Evolutionary conservation across 768 basidiomycete genomes (phyloP).

Genomic region (Phanerochaete carnosa): DNA sequence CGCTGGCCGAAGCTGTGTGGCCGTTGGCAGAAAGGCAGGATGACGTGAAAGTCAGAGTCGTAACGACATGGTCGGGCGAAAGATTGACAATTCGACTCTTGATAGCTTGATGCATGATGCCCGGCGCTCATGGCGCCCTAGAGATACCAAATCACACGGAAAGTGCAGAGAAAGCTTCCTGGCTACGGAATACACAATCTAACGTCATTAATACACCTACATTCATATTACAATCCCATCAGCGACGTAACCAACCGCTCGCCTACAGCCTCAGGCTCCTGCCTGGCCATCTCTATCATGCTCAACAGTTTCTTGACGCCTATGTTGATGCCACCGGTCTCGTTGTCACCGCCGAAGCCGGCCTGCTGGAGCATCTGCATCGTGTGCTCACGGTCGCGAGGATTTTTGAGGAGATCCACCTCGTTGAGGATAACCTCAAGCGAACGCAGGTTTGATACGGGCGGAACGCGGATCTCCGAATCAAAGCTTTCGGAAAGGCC

Average conservation of each 20-base stretch:
- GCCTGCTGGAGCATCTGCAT: slow-evolving; percentile 69
- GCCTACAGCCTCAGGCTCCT: slow-evolving; percentile 84
- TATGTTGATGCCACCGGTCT: slow-evolving; percentile 58
- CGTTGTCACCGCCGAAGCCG: slow-evolving; percentile 56
- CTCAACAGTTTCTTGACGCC: slow-evolving; percentile 94
- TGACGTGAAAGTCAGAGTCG: not conserved
- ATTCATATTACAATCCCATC: slow-evolving; percentile 41
- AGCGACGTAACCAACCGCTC: slow-evolving; percentile 64
- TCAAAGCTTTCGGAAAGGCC: slow-evolving; percentile 90
- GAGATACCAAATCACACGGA: not conserved
- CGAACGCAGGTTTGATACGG: slow-evolving; percentile 66
- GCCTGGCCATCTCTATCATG: slow-evolving; percentile 93
- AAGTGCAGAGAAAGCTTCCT: not conserved
- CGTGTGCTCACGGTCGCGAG: slow-evolving; percentile 52
- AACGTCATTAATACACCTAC: not conserved
- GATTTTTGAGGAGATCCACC: slow-evolving; percentile 67
- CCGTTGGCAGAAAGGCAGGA: not conserved
- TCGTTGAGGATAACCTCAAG: slow-evolving; percentile 79
- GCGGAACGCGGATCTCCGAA: slow-evolving; percentile 79
- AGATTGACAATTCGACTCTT: not conserved
- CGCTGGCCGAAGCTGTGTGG: not conserved
- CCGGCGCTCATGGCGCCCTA: not conserved
- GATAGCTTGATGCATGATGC: no score
- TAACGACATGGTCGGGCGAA: not conserved
- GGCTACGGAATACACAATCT: not conserved